Evolutionary conservation across 106 monocot genomes (phyloP).

Genomic region (Phalaenopsis equestris): DNA sequence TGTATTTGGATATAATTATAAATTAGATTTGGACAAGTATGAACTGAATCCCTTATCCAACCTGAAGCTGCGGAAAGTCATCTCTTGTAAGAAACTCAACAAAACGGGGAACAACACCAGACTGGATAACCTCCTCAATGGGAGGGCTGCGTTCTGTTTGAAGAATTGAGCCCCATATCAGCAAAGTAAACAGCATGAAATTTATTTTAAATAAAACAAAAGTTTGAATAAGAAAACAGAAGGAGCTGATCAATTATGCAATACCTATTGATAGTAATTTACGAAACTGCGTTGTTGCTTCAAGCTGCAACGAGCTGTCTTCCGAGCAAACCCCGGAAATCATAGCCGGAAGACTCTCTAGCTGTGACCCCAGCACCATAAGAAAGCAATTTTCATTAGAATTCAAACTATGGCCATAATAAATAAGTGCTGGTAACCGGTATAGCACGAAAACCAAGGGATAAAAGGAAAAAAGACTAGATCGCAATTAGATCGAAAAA

Average conservation of each 20-base stretch:
- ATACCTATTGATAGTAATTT: conserved; percentile 70
- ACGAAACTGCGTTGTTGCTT: conserved; percentile 57
- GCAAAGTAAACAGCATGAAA: neutral
- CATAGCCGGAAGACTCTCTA: conserved; percentile 55
- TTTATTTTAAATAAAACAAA: neutral
- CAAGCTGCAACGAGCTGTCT: conserved; percentile 38
- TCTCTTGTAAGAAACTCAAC: conserved; percentile 67
- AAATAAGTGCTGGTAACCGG: neutral
- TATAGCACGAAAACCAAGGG: neutral
- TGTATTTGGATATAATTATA: neutral
- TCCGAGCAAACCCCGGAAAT: conserved; percentile 49
- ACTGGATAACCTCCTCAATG: conserved; percentile 64
- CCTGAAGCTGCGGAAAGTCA: conserved; percentile 72
- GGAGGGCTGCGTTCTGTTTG: conserved; percentile 62
- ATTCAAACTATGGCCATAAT: neutral
- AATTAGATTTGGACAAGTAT: conserved; percentile 4
- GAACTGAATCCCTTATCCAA: conserved; percentile 6
- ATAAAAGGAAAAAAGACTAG: neutral
- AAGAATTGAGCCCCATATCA: neutral
- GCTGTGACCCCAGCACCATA: conserved; percentile 9
- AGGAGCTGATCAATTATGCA: neutral
- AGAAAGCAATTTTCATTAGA: neutral
- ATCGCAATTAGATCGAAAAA: neutral
- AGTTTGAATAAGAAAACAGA: neutral
- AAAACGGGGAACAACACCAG: conserved; percentile 69